Base-by-base conservation (phyloP, 768 basidiomycete genomes). In the Mycena haematopus region DNA sequence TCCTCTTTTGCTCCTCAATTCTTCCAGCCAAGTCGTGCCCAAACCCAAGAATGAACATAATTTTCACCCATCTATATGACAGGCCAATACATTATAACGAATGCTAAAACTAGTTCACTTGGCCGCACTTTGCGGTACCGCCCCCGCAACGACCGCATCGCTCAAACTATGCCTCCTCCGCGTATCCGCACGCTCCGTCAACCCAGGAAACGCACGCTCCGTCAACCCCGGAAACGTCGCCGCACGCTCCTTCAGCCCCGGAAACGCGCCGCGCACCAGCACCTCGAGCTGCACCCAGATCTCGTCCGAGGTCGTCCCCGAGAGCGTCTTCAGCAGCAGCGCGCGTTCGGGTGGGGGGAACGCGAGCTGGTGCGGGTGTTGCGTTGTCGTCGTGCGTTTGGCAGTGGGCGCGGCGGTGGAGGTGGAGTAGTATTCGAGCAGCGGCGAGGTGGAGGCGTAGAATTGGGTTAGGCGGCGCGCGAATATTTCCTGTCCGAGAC, bases 211-310 rank as follows among this genome's bases (percentile, higher is more conserved):
- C 2, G 81, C 73, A 25, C 78, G n/a, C n/a, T n/a, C n/a, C n/a
- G n/a, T n/a, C n/a, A n/a, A n/a, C n/a, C n/a, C n/a, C n/a, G n/a
- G 31, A 71, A 72, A 11, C 70, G 29, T 73, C 33, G 80, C 78
- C 19, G 73, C 68, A 25, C 84, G 82, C 72, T 87, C 85, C 60
- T 79, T 82, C 61, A 92, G 71, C 5, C 72, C 69, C 3, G 92
- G 89, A 71, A 91, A 91, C 2, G 81, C 73, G 25, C 78, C 75
- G 53, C 79, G 77, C 24, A 95, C 78, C 22, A 84, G 77, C 46
- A 75, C 75, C 64, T 94, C 92, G 13, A 96, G 81, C 66, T 88
- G 78, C 2, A 92, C 93, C 93, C 93, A 96, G 65, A 96, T 95
- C 74, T 95, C 92, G 70, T 95, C 91, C 3, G 91, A 92, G 9